phyloP scores from a whole-genome alignment of 352 stramenopile genomes.

The Phytophthora sojae region DNA sequence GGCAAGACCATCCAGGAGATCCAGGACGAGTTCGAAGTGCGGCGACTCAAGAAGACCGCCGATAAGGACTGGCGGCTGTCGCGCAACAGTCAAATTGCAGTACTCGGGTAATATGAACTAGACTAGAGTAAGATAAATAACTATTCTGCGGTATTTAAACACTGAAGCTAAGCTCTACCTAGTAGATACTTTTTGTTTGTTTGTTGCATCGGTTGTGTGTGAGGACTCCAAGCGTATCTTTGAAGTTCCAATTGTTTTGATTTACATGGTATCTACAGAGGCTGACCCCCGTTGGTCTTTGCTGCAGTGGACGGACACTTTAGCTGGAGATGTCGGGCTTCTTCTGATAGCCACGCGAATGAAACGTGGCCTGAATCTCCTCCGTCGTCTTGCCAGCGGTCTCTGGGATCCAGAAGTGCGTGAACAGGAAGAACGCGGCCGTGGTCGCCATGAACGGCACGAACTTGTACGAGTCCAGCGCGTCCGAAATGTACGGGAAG shows the following conservation, averaged over 20 bases:
- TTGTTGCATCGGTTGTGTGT: too few relatives aligned
- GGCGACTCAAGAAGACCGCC: slow-evolving; percentile 8
- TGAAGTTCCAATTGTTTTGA: neutral
- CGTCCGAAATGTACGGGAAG: slow-evolving; percentile 67
- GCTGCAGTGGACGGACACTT: neutral
- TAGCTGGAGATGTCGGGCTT: slow-evolving; percentile 9
- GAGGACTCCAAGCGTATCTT: too few relatives aligned
- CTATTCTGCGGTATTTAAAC: too few relatives aligned
- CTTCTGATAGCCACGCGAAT: slow-evolving; percentile 14
- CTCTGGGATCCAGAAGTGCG: slow-evolving; percentile 51
- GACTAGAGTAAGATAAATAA: too few relatives aligned
- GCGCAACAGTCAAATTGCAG: slow-evolving; percentile 30
- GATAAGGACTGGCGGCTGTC: slow-evolving; percentile 27
- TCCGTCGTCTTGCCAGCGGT: slow-evolving; percentile 65
- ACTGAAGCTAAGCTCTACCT: too few relatives aligned
- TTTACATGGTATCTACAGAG: slow-evolving; percentile 2
- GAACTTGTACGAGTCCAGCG: slow-evolving; percentile 50
- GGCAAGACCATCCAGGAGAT: slow-evolving; percentile 75
- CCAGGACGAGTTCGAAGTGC: slow-evolving; percentile 48
- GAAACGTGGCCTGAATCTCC: slow-evolving; percentile 67
- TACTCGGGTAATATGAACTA: slow-evolving; percentile 26
- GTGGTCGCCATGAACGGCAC: slow-evolving; percentile 60
- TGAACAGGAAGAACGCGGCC: slow-evolving; percentile 47
- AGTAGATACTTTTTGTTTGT: too few relatives aligned
- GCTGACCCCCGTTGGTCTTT: neutral